Percentiles rank a stretch among this genome's conserved stretches.
These are phyloP conservation scores for Talaromyces sp. DNA, from an alignment of 2,329 filamentous ascomycete genomes.

Conservation along the genomic window DNA sequence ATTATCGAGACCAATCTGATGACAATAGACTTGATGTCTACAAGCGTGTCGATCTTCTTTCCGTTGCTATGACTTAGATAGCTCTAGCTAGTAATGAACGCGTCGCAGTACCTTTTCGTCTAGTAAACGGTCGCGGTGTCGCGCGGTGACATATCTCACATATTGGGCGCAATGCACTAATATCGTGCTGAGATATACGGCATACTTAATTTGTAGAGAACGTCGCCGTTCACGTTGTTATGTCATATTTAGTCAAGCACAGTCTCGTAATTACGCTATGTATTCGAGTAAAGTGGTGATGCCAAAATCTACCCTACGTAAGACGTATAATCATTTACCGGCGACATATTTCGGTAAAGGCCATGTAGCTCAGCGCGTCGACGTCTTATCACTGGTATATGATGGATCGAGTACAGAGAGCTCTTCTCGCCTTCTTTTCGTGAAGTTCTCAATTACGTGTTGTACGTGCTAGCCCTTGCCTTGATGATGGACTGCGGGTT, in stretches of 20 bases:
- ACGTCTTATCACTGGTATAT: not conserved
- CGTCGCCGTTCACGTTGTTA: not conserved
- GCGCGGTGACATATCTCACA: not conserved
- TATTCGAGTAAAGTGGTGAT: not conserved
- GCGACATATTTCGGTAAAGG: not conserved
- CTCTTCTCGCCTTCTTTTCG: not conserved
- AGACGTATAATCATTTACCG: not conserved
- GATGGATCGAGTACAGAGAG: not conserved
- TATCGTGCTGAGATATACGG: not conserved
- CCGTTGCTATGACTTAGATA: not conserved
- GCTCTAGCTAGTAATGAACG: constrained; percentile 10
- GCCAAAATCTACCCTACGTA: not conserved
- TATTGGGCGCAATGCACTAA: not conserved
- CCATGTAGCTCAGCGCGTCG: not conserved
- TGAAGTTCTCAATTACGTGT: not conserved
- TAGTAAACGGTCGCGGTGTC: not conserved
- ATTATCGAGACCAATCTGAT: constrained; percentile 21
- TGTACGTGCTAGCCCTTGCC: not conserved
- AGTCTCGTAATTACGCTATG: not conserved
- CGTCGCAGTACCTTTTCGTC: not conserved
- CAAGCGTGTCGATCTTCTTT: constrained; percentile 16
- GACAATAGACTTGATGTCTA: constrained; percentile 19
- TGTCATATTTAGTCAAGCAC: not conserved
- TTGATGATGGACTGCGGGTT: not conserved
- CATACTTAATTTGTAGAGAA: not conserved